Conservation (phyloP, 164 flowering plant species). For the Tinospora cordifolia region DNA sequence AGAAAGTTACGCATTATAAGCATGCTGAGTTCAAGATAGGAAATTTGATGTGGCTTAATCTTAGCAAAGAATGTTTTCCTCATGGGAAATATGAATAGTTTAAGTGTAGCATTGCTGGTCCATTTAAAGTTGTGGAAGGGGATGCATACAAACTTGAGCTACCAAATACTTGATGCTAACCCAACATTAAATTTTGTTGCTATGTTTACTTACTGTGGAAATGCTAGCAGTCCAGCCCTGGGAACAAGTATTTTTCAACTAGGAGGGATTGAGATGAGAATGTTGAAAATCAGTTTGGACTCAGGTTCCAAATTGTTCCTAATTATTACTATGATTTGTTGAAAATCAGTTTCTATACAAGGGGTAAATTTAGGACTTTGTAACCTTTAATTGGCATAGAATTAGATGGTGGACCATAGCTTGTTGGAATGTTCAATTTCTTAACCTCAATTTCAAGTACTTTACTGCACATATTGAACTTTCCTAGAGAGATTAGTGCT, state of each 20-base stretch:
- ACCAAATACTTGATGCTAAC: constrained; percentile 1
- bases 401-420: too few relatives aligned
- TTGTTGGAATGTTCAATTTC: too few relatives aligned
- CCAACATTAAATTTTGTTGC: constrained; percentile 15
- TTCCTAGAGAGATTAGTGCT: too few relatives aligned
- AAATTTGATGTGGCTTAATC: constrained; percentile 20
- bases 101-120: neutral
- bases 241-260: neutral
- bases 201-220: constrained; percentile 6
- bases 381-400: too few relatives aligned
- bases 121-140: constrained; percentile 8
- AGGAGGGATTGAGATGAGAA: neutral
- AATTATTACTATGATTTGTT: too few relatives aligned
- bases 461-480: too few relatives aligned
- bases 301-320: too few relatives aligned
- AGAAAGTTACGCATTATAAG: neutral
- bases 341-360: too few relatives aligned
- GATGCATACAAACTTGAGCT: constrained; percentile 24
- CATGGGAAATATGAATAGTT: constrained; percentile 14
- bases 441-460: too few relatives aligned
- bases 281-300: too few relatives aligned
- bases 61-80: constrained; percentile 20
- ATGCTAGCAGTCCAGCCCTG: neutral
- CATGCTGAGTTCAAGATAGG: too few relatives aligned
- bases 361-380: too few relatives aligned